phyloP scores from a whole-genome alignment of 805 yeast species.

The Candida railenensis region DNA sequence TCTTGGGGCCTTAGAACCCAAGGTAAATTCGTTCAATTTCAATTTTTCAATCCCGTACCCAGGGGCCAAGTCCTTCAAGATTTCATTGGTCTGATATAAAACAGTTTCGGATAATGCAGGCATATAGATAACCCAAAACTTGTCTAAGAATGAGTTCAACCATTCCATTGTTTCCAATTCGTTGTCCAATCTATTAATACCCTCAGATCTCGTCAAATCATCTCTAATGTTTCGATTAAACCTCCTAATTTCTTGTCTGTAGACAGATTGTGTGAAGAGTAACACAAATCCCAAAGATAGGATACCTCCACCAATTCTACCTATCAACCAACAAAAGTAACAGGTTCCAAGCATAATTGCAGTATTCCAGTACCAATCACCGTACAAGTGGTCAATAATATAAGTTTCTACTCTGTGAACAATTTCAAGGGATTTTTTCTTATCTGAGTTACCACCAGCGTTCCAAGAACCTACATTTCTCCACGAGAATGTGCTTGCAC shows the following conservation, averaged over 20 bases:
- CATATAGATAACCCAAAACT: slow-evolving; percentile 88
- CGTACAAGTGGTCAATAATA: slow-evolving; percentile 64
- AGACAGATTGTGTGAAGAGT: slow-evolving; percentile 62
- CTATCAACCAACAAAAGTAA: slow-evolving; percentile 67
- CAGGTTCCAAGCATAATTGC: slow-evolving; percentile 66
- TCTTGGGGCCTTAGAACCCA: slow-evolving; percentile 80
- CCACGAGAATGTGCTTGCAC: slow-evolving; percentile 41
- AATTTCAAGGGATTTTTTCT: slow-evolving; percentile 20
- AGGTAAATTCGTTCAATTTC: slow-evolving; percentile 71
- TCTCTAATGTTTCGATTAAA: slow-evolving; percentile 73
- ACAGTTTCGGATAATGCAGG: slow-evolving; percentile 80
- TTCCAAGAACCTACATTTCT: slow-evolving; percentile 40
- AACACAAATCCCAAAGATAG: slow-evolving; percentile 61
- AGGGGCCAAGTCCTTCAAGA: slow-evolving; percentile 69
- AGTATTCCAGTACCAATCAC: slow-evolving; percentile 73
- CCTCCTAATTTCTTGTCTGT: slow-evolving; percentile 71
- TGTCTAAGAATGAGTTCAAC: slow-evolving; percentile 73
- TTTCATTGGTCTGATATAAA: slow-evolving; percentile 63
- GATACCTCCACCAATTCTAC: slow-evolving; percentile 62
- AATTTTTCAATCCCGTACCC: slow-evolving; percentile 80
- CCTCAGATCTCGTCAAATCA: slow-evolving; percentile 65
- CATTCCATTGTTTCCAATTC: slow-evolving; percentile 75
- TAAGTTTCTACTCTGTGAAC: slow-evolving; percentile 50
- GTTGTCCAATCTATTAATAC: slow-evolving; percentile 62
- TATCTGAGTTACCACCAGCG: slow-evolving; percentile 17